phyloP scores from a whole-genome alignment of 2,329 filamentous ascomycete genomes.

The Neonectria punicea region DNA sequence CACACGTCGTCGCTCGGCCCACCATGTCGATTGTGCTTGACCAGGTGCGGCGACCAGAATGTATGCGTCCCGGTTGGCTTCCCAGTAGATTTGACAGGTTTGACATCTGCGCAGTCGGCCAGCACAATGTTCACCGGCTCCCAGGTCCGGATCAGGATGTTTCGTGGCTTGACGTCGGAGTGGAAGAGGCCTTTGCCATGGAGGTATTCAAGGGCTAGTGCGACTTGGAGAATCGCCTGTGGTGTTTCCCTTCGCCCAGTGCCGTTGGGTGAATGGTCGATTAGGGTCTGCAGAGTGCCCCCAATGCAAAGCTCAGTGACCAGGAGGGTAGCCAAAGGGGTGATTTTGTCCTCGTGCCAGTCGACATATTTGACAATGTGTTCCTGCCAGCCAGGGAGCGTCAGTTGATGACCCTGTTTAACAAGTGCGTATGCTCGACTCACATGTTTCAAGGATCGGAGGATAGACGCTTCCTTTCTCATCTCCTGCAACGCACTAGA shows the following conservation, averaged over 20 bases:
- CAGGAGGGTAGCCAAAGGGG: constrained; percentile 36
- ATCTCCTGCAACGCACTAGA: constrained; percentile 36
- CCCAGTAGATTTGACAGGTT: constrained; percentile 19
- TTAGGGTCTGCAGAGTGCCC: constrained; percentile 42
- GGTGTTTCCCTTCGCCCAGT: constrained; percentile 33
- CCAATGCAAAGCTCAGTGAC: constrained; percentile 46
- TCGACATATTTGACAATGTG: constrained; percentile 45
- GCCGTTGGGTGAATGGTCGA: constrained; percentile 37
- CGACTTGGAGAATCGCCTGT: constrained; percentile 36
- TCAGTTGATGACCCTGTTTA: background rate
- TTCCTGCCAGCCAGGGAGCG: constrained; percentile 26
- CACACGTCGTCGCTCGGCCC: constrained; percentile 48
- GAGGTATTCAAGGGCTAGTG: constrained; percentile 42
- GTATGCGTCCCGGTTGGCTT: constrained; percentile 39
- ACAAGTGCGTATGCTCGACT: constrained; percentile 7
- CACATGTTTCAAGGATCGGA: constrained; percentile 42
- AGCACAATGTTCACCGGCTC: constrained; percentile 45
- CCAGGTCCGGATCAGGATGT: constrained; percentile 45
- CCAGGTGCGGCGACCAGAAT: constrained; percentile 47
- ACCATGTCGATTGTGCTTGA: constrained; percentile 24
- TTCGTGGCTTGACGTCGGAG: constrained; percentile 47
- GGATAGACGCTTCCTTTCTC: constrained; percentile 37
- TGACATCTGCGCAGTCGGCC: constrained; percentile 47
- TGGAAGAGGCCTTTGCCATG: constrained; percentile 41
- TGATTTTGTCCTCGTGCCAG: constrained; percentile 37